Evolutionary conservation across 257 asterid species (phyloP).

Genomic region (Penstemon newberryi): DNA sequence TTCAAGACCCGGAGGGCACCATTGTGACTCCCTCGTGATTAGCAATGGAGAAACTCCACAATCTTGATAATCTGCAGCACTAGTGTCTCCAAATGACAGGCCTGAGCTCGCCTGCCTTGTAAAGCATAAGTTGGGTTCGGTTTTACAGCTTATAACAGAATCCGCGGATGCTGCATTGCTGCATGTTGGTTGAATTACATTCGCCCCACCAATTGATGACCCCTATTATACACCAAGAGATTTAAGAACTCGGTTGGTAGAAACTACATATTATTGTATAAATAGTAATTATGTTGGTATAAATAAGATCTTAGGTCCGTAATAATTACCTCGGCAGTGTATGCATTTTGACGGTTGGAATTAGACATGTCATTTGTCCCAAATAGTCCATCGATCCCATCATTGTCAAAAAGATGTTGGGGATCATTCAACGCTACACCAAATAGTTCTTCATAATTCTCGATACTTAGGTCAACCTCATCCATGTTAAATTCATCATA

Average conservation of each 20-base stretch:
- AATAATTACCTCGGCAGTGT: slow-evolving; percentile 45
- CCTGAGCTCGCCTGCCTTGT: slow-evolving; percentile 49
- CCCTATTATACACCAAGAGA: slow-evolving; percentile 40
- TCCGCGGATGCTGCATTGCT: slow-evolving; percentile 86
- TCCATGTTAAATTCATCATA: slow-evolving; percentile 51
- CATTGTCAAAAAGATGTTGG: slow-evolving; percentile 47
- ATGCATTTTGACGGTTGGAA: slow-evolving; percentile 44
- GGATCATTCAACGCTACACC: slow-evolving; percentile 45
- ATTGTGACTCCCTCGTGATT: slow-evolving; percentile 66
- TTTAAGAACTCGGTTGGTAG: background rate
- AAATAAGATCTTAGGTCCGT: too few species aligned
- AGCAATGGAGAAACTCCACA: slow-evolving; percentile 49
- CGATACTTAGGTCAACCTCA: slow-evolving; percentile 52
- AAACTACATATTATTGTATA: too few species aligned
- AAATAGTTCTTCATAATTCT: slow-evolving; percentile 59
- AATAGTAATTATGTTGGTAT: too few species aligned
- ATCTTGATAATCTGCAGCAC: slow-evolving; percentile 61
- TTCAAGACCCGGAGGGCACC: slow-evolving; percentile 70
- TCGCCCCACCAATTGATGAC: slow-evolving; percentile 48
- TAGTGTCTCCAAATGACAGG: slow-evolving; percentile 69
- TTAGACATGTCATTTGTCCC: slow-evolving; percentile 45
- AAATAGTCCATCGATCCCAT: slow-evolving; percentile 44
- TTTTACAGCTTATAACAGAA: slow-evolving; percentile 73
- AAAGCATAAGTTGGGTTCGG: slow-evolving; percentile 68
- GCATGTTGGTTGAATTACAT: slow-evolving; percentile 59